phyloP scores from a whole-genome alignment of 805 yeast species.

The Ogataea thermomethanolica region DNA sequence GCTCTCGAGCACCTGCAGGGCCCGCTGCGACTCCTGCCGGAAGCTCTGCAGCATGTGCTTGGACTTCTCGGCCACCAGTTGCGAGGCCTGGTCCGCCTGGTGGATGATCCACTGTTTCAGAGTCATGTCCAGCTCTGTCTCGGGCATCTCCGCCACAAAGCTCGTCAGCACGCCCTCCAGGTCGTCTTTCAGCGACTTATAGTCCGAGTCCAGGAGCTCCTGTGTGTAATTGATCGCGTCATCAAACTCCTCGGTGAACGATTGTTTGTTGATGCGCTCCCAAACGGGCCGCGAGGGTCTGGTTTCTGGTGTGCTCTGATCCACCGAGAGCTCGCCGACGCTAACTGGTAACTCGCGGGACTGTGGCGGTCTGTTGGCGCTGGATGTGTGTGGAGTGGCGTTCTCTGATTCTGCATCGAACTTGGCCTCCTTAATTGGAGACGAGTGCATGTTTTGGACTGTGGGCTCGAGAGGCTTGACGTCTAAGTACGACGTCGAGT shows the following conservation, averaged over 20 bases:
- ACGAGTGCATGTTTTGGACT: conserved; percentile 1
- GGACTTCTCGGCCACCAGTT: conserved; percentile 44
- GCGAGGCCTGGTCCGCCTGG: conserved; percentile 52
- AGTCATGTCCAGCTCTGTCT: conserved; percentile 62
- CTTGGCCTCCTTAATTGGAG: neutral
- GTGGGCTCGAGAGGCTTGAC: neutral
- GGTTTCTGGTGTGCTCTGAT: conserved; percentile 22
- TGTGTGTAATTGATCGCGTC: conserved; percentile 30
- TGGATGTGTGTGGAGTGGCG: neutral
- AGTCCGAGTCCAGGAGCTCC: conserved; percentile 32
- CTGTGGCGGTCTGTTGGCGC: neutral
- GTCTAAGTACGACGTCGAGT: no score
- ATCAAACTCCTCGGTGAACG: conserved; percentile 32
- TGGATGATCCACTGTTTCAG: conserved; percentile 65
- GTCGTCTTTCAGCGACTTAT: conserved; percentile 50
- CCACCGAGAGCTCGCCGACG: conserved; percentile 11
- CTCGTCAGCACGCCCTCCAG: conserved; percentile 60
- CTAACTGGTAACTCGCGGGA: neutral
- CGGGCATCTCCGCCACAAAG: conserved; percentile 68
- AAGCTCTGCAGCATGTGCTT: conserved; percentile 46
- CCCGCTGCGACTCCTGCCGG: conserved; percentile 46
- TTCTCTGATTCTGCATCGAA: neutral
- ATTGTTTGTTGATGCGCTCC: neutral
- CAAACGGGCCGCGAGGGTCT: neutral
- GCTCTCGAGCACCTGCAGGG: conserved; percentile 40